phyloP scores from a whole-genome alignment of 768 basidiomycete species.

The Termitomyces sp. region DNA sequence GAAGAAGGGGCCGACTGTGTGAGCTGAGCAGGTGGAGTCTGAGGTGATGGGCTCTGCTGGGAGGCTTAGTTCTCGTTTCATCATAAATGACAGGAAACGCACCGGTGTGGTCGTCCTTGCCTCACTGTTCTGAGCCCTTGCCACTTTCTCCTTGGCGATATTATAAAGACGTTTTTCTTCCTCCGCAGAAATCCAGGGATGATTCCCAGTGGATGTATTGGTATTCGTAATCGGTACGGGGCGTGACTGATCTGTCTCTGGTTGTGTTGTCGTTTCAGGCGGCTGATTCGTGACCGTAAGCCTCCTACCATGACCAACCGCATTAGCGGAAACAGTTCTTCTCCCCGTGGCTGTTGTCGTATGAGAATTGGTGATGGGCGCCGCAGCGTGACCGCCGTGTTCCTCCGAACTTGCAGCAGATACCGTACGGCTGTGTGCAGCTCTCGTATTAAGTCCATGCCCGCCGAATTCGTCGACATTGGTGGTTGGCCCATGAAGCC shows the following conservation, averaged over 20 bases:
- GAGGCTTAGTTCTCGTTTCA: neutral
- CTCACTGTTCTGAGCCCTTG: slow-evolving; percentile 35
- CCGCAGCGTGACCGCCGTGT: slow-evolving; percentile 7
- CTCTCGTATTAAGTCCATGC: slow-evolving; percentile 12
- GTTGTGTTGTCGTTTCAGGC: slow-evolving; percentile 21
- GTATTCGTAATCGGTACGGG: neutral
- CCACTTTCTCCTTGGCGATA: slow-evolving; percentile 54
- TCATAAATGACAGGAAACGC: neutral
- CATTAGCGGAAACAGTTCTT: slow-evolving; percentile 21
- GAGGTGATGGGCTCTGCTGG: slow-evolving; percentile 7
- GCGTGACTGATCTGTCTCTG: slow-evolving; percentile 6
- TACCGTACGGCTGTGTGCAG: slow-evolving; percentile 14
- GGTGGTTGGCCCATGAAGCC: neutral
- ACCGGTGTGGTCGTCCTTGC: slow-evolving; percentile 27
- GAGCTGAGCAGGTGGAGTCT: slow-evolving; percentile 12
- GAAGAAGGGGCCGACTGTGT: slow-evolving; percentile 14
- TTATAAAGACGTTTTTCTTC: slow-evolving; percentile 72
- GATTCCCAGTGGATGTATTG: slow-evolving; percentile 2
- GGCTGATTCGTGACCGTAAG: slow-evolving; percentile 37
- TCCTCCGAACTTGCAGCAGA: slow-evolving; percentile 15
- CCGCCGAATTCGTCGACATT: slow-evolving; percentile 20
- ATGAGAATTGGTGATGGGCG: neutral
- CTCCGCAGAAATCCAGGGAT: slow-evolving; percentile 46
- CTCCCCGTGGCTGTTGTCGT: slow-evolving; percentile 10
- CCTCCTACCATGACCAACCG: slow-evolving; percentile 14